These are phyloP conservation scores for Kluyveromyces marxianus DNA, from an alignment of 1,139 yeast genomes.

Conservation along the genomic window DNA sequence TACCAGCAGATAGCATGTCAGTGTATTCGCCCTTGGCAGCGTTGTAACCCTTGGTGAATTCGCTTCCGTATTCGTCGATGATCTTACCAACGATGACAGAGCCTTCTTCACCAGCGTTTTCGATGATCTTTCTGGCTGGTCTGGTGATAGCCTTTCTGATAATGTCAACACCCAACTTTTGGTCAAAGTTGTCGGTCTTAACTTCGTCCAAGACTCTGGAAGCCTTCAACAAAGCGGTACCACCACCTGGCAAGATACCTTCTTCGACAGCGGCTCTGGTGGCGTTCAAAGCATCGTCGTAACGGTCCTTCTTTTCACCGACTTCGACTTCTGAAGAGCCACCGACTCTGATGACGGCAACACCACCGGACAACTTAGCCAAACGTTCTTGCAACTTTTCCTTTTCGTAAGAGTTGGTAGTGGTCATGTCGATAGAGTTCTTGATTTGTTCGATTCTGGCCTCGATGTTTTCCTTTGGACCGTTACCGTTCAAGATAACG, in stretches of 20 bases:
- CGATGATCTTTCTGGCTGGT: conserved; percentile 96
- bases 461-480: conserved; percentile 78
- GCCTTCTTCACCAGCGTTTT: conserved; percentile 98
- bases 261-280: conserved; percentile 99
- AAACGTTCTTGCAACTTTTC: conserved; percentile 98
- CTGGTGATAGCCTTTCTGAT: conserved; percentile 92
- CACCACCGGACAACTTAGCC: conserved; percentile 98
- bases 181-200: conserved; percentile 89
- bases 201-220: conserved; percentile 72
- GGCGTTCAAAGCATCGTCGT: conserved; percentile 97
- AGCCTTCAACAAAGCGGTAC: conserved; percentile 97
- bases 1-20: conserved; percentile 96
- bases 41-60: conserved; percentile 90
- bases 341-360: conserved; percentile 97
- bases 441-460: conserved; percentile 97
- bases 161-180: conserved; percentile 94
- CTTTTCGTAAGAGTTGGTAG: conserved; percentile 90
- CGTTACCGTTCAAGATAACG: conserved; percentile 92
- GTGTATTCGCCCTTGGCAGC: conserved; percentile 91
- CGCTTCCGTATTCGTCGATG: conserved; percentile 69
- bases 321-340: conserved; percentile 98
- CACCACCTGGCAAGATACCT: conserved; percentile 99
- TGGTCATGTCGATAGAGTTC: conserved; percentile 62
- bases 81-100: conserved; percentile 95
- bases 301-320: conserved; percentile 99